A percentile compares a stretch with the other conserved stretches of the same genome.
These are phyloP conservation scores for Mollisia scopiformis DNA, from an alignment of 2,329 filamentous ascomycete genomes.

Conservation along the genomic window DNA sequence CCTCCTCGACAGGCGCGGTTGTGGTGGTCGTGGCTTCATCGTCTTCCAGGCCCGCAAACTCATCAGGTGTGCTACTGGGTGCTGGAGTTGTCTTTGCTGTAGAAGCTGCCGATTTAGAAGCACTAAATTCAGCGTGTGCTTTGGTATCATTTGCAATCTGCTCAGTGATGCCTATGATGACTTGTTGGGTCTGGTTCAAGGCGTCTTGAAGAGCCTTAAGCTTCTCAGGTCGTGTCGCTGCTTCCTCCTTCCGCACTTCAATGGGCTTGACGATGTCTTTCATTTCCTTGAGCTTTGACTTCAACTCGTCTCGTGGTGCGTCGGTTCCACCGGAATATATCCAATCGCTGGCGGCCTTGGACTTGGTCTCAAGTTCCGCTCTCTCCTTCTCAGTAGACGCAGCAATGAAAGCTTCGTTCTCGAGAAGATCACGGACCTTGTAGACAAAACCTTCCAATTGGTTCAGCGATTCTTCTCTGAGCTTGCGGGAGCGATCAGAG, in stretches of 20 bases:
- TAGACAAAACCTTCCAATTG: slow-evolving; percentile 95
- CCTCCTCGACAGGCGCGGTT: slow-evolving; percentile 42
- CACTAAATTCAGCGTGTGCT: slow-evolving; percentile 55
- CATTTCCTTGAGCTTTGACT: slow-evolving; percentile 74
- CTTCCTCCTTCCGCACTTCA: slow-evolving; percentile 74
- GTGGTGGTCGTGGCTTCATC: slow-evolving; percentile 48
- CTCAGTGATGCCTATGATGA: slow-evolving; percentile 70
- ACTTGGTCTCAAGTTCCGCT: slow-evolving; percentile 65
- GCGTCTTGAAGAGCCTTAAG: slow-evolving; percentile 69
- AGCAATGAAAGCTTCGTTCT: slow-evolving; percentile 73
- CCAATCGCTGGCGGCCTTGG: slow-evolving; percentile 80
- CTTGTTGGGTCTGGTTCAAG: slow-evolving; percentile 71
- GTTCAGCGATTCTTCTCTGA: slow-evolving; percentile 87
- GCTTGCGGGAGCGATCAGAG: slow-evolving; percentile 77
- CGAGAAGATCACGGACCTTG: slow-evolving; percentile 79
- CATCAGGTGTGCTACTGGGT: slow-evolving; percentile 45
- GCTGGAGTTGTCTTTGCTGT: slow-evolving; percentile 43
- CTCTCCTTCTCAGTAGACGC: slow-evolving; percentile 73
- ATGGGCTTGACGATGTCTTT: slow-evolving; percentile 79
- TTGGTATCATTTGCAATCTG: slow-evolving; percentile 74
- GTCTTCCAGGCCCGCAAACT: slow-evolving; percentile 80
- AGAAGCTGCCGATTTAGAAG: slow-evolving; percentile 45
- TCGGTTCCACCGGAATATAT: slow-evolving; percentile 83
- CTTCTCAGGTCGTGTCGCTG: slow-evolving; percentile 69
- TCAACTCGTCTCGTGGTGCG: slow-evolving; percentile 75